Percentiles rank a stretch among this genome's conserved stretches.
Conservation (phyloP, 2,329 filamentous ascomycete genomes). For the Zymoseptoria ardabiliae region DNA sequence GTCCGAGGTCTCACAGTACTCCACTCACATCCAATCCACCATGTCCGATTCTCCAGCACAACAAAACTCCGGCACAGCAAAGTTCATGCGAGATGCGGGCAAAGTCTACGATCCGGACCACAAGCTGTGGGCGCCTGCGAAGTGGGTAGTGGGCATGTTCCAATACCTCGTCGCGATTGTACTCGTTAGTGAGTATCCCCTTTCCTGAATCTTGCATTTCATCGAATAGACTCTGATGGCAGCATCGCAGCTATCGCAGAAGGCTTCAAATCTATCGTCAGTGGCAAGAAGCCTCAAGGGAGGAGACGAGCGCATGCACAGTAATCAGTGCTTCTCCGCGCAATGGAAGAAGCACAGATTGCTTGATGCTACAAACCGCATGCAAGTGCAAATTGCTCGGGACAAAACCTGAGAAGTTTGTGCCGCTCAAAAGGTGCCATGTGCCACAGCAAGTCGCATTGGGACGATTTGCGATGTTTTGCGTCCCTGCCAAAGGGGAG, state of each 20-base stretch:
- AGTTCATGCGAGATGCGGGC: slow-evolving; percentile 22
- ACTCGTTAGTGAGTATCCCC: slow-evolving; percentile 16
- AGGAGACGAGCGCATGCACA: slow-evolving; percentile 5
- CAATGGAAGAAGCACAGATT: neutral
- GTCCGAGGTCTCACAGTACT: neutral
- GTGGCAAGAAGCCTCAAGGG: slow-evolving; percentile 8
- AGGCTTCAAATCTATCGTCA: slow-evolving; percentile 18
- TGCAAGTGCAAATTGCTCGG: too few species aligned
- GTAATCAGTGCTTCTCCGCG: neutral
- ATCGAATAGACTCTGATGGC: slow-evolving; percentile 1
- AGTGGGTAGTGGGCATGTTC: slow-evolving; percentile 20
- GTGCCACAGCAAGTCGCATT: too few species aligned
- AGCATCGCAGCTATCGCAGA: slow-evolving; percentile 14
- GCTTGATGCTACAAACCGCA: neutral
- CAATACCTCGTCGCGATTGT: slow-evolving; percentile 23
- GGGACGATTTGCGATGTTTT: too few species aligned
- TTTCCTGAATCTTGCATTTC: neutral
- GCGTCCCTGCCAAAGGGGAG: too few species aligned
- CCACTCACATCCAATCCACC: neutral
- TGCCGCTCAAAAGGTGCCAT: too few species aligned
- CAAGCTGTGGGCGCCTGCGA: slow-evolving; percentile 21
- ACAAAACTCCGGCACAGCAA: slow-evolving; percentile 13
- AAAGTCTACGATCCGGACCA: slow-evolving; percentile 20
- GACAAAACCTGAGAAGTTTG: too few species aligned
- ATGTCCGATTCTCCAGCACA: slow-evolving; percentile 5